Base-by-base conservation (phyloP, 495 filamentous ascomycete genomes). In the Cercophora sp. region DNA sequence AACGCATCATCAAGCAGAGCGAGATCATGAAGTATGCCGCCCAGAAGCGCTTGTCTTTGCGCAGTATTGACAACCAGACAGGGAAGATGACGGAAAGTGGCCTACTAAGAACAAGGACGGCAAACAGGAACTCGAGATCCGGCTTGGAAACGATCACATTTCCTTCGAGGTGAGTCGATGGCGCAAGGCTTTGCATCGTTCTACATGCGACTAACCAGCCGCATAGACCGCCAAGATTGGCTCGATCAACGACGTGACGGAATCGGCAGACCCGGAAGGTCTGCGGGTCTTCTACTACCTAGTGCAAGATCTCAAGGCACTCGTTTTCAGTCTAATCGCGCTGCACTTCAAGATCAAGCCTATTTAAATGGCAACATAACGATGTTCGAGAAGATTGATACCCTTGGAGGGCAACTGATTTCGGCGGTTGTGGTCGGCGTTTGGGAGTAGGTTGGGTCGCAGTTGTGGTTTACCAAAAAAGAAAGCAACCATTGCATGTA, bases 241-340 rank as follows among this genome's bases (percentile, higher is more conserved):
- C 48, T 97, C 93, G 11, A 75, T 99, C 37, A 90, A 93, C 60
- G 94, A 99, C 65, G 92, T 99, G 40, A 92, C 89, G 35, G 94
- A 96, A 57, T 96, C 91, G 3, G 85, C 85, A 18, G 94, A 99
- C 65, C 94, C 94, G 8, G 94, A 99, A 69, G 94, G 94, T 26
- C 80, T 99, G 11, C 82, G 94, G 10, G 94, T 99, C n/a, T 99
- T 99, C 69, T 97, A 99, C 76, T 99, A 99, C 64, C 86, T 99
- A 0, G 92, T 97, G 4, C 94, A 97, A 66, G 94, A 99, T 62
- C 75, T 99, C 41, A 97, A 97, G 73, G 93, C 93, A 11, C 81
- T 99, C 23, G 88, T 97, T 2, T 99, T 99, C 71, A 95, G 91
- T 25, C 74, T 99, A 25, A 97, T 96, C 57, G 87, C 88, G 9